Percentiles rank a stretch among this genome's conserved stretches.
Evolutionary conservation across 225 moss, liverwort and hornwort genomes (phyloP).

Genomic region (Polytrichum formosum): DNA sequence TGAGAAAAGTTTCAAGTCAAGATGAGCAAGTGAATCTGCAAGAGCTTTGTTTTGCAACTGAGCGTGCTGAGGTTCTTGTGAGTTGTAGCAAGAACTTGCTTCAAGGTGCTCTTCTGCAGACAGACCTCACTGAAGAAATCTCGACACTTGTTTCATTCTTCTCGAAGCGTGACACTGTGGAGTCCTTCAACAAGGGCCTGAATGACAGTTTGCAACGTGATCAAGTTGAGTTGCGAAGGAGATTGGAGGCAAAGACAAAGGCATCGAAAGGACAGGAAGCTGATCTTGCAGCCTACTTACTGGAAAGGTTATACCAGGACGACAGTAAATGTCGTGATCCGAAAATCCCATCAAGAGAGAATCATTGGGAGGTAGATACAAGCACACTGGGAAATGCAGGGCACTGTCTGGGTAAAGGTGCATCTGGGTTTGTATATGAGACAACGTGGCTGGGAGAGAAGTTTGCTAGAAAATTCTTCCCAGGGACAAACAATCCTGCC

Average conservation of each 20-base stretch:
- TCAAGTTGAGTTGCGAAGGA: neutral
- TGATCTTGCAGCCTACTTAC: neutral
- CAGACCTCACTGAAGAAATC: neutral
- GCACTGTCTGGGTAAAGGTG: neutral
- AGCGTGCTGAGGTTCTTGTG: neutral
- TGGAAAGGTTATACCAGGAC: neutral
- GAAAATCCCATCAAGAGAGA: neutral
- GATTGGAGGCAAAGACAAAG: neutral
- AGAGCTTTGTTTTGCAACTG: slow-evolving; percentile 1
- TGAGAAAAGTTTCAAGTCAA: neutral
- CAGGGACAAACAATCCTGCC: neutral
- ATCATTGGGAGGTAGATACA: neutral
- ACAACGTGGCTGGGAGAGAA: neutral
- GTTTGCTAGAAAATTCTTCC: slow-evolving; percentile 1
- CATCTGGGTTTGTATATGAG: slow-evolving; percentile 1
- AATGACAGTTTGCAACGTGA: neutral
- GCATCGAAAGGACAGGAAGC: neutral
- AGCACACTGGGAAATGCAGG: neutral
- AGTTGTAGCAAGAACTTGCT: neutral
- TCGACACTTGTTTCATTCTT: neutral
- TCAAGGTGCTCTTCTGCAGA: neutral
- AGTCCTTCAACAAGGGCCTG: neutral
- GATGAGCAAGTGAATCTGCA: neutral
- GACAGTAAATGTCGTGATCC: neutral
- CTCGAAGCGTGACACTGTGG: neutral